Base-by-base conservation (phyloP, 2,329 filamentous ascomycete species). In the Cucurbitaria berberidis region DNA sequence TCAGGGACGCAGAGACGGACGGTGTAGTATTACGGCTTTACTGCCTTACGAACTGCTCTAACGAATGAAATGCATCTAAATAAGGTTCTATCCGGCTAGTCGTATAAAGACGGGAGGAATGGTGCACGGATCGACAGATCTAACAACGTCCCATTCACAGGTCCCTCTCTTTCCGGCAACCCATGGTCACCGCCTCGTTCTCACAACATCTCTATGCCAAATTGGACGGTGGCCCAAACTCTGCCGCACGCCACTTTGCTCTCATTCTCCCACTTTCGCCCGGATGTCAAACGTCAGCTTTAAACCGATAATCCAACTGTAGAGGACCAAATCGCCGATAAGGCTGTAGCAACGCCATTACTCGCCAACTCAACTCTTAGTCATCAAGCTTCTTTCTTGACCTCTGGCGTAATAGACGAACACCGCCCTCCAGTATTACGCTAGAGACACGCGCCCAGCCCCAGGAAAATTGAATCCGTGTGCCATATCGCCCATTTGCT, bases 261-360 rank as follows among this genome's bases (percentile, higher is more conserved):
- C 41, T 42, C 32, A 45, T 48, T 29, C 41, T 34, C 41, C 30
- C 42, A 47, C 45, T 34, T 46, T 47, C 41, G 46, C 52, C 51
- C 54, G 47, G 51, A 44, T 46, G 19, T 36, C 34, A 50, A 41
- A 55, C 36, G 53, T 68, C 64, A 68, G 64, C 60, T 59, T 57
- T 63, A 64, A 60, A 57, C 54, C 52, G 44, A 59, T 57, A 53
- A 34, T 48, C 48, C 45, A 22, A n/a, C n/a, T 59, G 39, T 57
- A 47, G 62, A 43, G 48, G 56, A 51, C 52, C 58, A 54, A 35
- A 44, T 44, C 27, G 34, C 27, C 39, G 51, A 56, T 32, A 54
- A 26, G 26, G 45, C 45, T 61, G 63, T 63, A 63, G 64, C 64
- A 59, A 62, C 59, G 47, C 49, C 44, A 36, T 38, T 49, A 52